A percentile compares a stretch with the other conserved stretches of the same genome.
These are phyloP conservation scores for Lycium ferocissimum DNA, from an alignment of 257 asterid genomes.

Conservation along the genomic window DNA sequence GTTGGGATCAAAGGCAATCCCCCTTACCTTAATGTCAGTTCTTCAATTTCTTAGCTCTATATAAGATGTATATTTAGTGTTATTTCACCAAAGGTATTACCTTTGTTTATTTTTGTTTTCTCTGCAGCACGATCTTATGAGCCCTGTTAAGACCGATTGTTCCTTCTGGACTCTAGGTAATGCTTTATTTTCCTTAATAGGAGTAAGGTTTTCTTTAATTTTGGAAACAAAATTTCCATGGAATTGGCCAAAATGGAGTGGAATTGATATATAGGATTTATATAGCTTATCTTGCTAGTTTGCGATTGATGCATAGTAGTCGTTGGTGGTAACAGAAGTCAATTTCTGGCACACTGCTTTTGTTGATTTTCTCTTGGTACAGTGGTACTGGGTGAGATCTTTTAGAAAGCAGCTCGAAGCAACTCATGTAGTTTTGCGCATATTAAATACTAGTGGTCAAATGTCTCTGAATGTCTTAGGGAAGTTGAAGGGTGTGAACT, in stretches of 20 bases:
- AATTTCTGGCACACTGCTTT: not conserved
- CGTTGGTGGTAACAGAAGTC: not conserved
- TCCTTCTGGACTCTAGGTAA: constrained; percentile 97
- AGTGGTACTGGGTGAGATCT: not conserved
- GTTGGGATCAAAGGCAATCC: constrained; percentile 98
- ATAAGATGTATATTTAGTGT: not conserved
- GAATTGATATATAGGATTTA: not conserved
- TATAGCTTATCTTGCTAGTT: not conserved
- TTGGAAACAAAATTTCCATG: not conserved
- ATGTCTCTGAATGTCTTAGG: not conserved
- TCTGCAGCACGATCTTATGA: constrained; percentile 73
- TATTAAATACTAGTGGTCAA: not conserved
- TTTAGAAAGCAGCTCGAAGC: not conserved
- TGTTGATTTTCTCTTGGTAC: constrained; percentile 16
- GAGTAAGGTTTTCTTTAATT: not conserved
- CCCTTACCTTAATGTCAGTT: constrained; percentile 81
- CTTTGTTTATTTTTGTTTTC: not conserved
- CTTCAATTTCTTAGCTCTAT: not conserved
- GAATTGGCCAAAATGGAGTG: not conserved
- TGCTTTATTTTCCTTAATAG: not conserved
- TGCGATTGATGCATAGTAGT: too few species aligned
- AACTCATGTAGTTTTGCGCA: not conserved
- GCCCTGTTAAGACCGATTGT: constrained; percentile 92
- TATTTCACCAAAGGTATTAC: not conserved
- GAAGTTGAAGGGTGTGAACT: not conserved